Evolutionary conservation across 345 rosid genomes (phyloP).

Genomic region (Populus ilicifolia): DNA sequence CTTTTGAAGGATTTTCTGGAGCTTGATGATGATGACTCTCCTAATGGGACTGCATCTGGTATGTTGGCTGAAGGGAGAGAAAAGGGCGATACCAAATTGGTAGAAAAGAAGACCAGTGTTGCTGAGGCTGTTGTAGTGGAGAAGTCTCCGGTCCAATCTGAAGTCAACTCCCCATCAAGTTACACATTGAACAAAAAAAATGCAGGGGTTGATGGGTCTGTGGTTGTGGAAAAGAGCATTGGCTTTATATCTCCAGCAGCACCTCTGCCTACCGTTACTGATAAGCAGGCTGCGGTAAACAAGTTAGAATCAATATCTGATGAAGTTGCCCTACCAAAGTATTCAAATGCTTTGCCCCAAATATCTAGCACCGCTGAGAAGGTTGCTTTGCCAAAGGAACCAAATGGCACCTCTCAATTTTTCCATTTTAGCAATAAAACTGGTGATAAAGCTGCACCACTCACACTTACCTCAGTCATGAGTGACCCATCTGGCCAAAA

Average conservation of each 20-base stretch:
- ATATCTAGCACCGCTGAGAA: slow-evolving; percentile 28
- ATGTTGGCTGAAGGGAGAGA: slow-evolving; percentile 28
- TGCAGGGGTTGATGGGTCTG: slow-evolving; percentile 33
- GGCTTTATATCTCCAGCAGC: slow-evolving; percentile 23
- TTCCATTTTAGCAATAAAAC: slow-evolving; percentile 19
- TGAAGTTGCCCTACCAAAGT: slow-evolving; percentile 20
- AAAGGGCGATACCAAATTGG: slow-evolving; percentile 26
- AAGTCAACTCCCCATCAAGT: slow-evolving; percentile 25
- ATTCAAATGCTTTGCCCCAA: slow-evolving; percentile 23
- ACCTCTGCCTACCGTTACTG: slow-evolving; percentile 29
- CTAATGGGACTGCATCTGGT: slow-evolving; percentile 29
- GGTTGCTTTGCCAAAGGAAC: slow-evolving; percentile 31
- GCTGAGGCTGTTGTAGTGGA: slow-evolving; percentile 34
- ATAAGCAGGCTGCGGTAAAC: slow-evolving; percentile 27
- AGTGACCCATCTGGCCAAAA: slow-evolving; percentile 27
- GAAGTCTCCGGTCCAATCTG: slow-evolving; percentile 32
- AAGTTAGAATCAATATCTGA: slow-evolving; percentile 28
- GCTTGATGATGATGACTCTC: slow-evolving; percentile 55
- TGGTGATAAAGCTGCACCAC: slow-evolving; percentile 23
- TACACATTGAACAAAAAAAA: slow-evolving; percentile 32
- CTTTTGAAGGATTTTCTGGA: slow-evolving; percentile 63
- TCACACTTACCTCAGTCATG: slow-evolving; percentile 15
- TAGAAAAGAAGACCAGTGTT: slow-evolving; percentile 30
- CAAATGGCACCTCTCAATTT: slow-evolving; percentile 19
- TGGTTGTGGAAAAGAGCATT: slow-evolving; percentile 33